phyloP scores from a whole-genome alignment of 495 filamentous ascomycete species.

The Massariosphaeria phaeospora region DNA sequence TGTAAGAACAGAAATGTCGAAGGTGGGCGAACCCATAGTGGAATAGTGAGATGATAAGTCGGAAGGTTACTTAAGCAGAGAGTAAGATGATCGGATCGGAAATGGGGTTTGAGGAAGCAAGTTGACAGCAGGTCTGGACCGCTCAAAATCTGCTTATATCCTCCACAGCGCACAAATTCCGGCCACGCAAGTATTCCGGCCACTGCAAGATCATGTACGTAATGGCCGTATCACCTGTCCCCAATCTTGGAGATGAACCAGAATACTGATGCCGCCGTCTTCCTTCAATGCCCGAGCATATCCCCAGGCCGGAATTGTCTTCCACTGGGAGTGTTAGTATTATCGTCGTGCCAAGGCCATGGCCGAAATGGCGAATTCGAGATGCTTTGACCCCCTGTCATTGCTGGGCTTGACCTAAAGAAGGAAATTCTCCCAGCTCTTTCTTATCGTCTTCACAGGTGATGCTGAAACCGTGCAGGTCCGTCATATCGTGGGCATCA shows the following conservation, averaged over 20 bases:
- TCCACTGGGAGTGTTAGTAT: too few relatives aligned
- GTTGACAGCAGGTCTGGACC: background rate
- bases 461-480: too few relatives aligned
- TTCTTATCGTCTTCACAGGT: too few relatives aligned
- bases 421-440: too few relatives aligned
- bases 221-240: conserved; percentile 24
- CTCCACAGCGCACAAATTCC: conserved; percentile 48
- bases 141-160: conserved; percentile 41
- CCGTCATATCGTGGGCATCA: too few relatives aligned
- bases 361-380: too few relatives aligned
- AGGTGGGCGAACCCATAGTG: conserved; percentile 38
- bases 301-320: too few relatives aligned
- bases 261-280: too few relatives aligned
- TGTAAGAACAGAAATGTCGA: conserved; percentile 49
- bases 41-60: background rate
- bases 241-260: conserved; percentile 1
- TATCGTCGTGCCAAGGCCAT: too few relatives aligned
- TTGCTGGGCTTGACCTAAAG: too few relatives aligned
- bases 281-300: conserved; percentile 17
- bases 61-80: conserved; percentile 16
- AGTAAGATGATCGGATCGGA: background rate
- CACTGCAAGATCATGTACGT: conserved; percentile 38
- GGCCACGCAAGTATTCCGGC: conserved; percentile 51
- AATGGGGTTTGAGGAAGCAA: background rate
- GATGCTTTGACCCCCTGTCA: too few relatives aligned